Evolutionary conservation across 352 stramenopile genomes (phyloP).

Genomic region (Phytophthora fragariae): DNA sequence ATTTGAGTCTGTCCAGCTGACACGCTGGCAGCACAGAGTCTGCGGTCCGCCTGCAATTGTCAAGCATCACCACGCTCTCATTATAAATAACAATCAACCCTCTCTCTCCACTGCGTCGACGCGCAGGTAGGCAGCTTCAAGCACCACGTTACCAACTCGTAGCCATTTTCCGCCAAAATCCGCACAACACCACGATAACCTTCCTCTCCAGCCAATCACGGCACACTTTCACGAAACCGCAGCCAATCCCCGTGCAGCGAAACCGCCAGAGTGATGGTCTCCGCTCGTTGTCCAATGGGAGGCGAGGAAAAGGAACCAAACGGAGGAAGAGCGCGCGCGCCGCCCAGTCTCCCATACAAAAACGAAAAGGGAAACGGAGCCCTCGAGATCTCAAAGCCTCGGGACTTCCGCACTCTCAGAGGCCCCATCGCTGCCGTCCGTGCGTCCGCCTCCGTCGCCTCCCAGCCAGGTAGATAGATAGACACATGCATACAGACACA

Average conservation of each 20-base stretch:
- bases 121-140: background rate
- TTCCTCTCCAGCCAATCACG: background rate
- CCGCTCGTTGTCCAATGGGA: background rate
- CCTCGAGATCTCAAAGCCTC: conserved; percentile 14
- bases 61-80: background rate
- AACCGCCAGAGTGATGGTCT: background rate
- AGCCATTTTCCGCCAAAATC: background rate
- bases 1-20: background rate
- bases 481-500: background rate
- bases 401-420: background rate
- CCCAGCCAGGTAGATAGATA: background rate
- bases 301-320: background rate
- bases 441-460: too few relatives aligned
- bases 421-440: background rate
- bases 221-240: background rate
- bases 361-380: conserved; percentile 19
- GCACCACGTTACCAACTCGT: background rate
- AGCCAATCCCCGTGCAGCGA: background rate
- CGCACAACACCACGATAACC: background rate
- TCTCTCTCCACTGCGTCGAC: background rate
- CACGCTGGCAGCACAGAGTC: background rate
- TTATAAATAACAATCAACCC: background rate
- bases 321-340: conserved; percentile 1
- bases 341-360: conserved; percentile 25
- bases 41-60: background rate